Evolutionary conservation across 148 eudicot species (phyloP).

Genomic region (Camellia granthamiana): DNA sequence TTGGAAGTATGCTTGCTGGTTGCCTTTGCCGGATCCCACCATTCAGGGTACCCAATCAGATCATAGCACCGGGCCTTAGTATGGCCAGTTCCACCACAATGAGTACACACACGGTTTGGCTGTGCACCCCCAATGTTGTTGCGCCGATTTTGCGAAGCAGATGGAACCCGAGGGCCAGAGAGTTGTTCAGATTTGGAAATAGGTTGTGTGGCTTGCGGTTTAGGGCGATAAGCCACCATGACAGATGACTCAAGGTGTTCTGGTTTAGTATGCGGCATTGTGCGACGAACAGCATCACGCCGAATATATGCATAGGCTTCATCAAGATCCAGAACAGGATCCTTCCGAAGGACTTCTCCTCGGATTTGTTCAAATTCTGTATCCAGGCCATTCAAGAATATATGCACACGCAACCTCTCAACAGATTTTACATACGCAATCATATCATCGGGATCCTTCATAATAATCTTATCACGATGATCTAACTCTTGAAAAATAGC

Average conservation of each 20-base stretch:
- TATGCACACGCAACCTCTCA: no score
- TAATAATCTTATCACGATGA: neutral
- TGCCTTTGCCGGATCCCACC: constrained; percentile 9
- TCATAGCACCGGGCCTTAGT: neutral
- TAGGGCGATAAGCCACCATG: neutral
- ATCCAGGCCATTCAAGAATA: neutral
- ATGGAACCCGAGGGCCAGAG: neutral
- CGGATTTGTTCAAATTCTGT: neutral
- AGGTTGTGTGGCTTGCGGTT: neutral
- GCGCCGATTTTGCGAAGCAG: neutral
- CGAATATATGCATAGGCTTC: constrained; percentile 2
- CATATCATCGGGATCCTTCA: no score
- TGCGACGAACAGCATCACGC: neutral
- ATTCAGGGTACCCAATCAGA: neutral
- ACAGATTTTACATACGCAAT: no score
- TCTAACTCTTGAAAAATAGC: no score
- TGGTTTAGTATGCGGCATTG: neutral
- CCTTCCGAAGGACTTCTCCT: neutral
- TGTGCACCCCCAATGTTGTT: neutral
- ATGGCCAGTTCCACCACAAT: neutral
- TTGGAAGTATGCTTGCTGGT: neutral
- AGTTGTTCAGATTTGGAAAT: neutral
- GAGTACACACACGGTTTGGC: neutral
- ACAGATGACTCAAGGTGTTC: neutral
- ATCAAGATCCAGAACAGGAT: constrained; percentile 1